Percentiles rank a stretch among this genome's conserved stretches.
Conservation (phyloP, 176 grass and related monocot genomes). For the Hsuehochloa calcarea region DNA sequence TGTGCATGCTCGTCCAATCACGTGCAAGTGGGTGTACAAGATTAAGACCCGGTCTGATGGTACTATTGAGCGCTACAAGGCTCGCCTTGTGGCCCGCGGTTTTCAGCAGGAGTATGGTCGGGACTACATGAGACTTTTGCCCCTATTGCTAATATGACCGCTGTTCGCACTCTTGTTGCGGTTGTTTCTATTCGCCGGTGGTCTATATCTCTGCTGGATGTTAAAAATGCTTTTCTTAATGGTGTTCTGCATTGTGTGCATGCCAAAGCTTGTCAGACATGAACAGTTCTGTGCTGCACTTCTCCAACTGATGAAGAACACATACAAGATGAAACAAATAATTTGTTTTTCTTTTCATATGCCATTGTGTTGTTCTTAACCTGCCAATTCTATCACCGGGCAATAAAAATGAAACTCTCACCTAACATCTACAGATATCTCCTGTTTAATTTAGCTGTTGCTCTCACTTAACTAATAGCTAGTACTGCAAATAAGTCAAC, state of each 20-base stretch:
- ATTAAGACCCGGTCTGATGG: too few relatives aligned
- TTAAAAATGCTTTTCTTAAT: too few relatives aligned
- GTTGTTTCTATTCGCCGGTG: too few relatives aligned
- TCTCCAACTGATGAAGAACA: neutral
- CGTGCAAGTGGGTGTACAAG: too few relatives aligned
- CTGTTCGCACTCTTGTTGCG: too few relatives aligned
- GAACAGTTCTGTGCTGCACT: neutral
- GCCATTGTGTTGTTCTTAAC: neutral
- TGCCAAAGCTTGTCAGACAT: neutral
- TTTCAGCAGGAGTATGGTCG: too few relatives aligned
- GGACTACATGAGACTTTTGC: too few relatives aligned
- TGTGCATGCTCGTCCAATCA: too few relatives aligned
- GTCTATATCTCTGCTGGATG: too few relatives aligned
- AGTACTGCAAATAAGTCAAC: constrained; percentile 20
- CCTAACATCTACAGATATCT: constrained; percentile 18
- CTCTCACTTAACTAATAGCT: neutral
- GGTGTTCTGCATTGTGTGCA: neutral
- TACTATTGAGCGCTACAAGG: too few relatives aligned
- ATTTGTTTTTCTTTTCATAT: neutral
- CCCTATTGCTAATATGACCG: too few relatives aligned
- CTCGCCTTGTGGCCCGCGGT: too few relatives aligned
- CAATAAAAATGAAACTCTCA: constrained; percentile 3
- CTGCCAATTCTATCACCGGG: neutral
- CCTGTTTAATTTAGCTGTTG: constrained; percentile 1
- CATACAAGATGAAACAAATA: neutral